Evolutionary conservation across 352 stramenopile species (phyloP), one percentile per base, ranked within the genome.

Genomic region (Blastocystis sp.): DNA sequence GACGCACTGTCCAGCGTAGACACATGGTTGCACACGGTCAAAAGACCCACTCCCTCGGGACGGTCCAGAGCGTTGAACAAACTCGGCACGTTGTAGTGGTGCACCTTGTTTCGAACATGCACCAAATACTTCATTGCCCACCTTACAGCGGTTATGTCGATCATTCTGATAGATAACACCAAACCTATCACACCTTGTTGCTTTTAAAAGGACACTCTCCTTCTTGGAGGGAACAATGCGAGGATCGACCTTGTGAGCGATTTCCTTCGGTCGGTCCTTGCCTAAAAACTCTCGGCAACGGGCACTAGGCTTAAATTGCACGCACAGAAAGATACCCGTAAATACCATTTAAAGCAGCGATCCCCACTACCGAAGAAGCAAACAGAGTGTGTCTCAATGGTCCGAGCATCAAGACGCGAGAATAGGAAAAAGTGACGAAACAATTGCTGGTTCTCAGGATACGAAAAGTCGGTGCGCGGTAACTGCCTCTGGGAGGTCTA

Each of bases 21-120:
- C 8, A 84, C 73, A 43, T 88, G 77, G 66, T 88, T 88, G 41
- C 77, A 88, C 2, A 88, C 55, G 11, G 77, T 88, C 15, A 88
- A 47, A n/a, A 88, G 43, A 47, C 77, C 77, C 39, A 88, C 77
- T 9, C 59, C 77, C 55, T 88, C 59, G 18, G 62, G 62, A 79
- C 77, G 77, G 18, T 88, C 50, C 6, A 88, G 26, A 2, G 53
- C 73, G 13, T 26, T 64, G n/a, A 84, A 34, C n/a, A 84, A 43
- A 23, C 6, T 34, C 13, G 3, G 20, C 2, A 84, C 2, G 7
- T 84, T 64, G 29, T 84, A 84, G 73, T 68, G 54, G 56, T 84
- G n/a, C 0, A 39, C 43, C 18, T 45, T 45, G 39, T 84, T 84
- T 20, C 53, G 53, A 8, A 64, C 73, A 43, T 84, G 53, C 13